These are phyloP conservation scores for Hyaloraphidium curvatum DNA, from an alignment of 192 early-diverging fungal genomes.

Conservation along the genomic window DNA sequence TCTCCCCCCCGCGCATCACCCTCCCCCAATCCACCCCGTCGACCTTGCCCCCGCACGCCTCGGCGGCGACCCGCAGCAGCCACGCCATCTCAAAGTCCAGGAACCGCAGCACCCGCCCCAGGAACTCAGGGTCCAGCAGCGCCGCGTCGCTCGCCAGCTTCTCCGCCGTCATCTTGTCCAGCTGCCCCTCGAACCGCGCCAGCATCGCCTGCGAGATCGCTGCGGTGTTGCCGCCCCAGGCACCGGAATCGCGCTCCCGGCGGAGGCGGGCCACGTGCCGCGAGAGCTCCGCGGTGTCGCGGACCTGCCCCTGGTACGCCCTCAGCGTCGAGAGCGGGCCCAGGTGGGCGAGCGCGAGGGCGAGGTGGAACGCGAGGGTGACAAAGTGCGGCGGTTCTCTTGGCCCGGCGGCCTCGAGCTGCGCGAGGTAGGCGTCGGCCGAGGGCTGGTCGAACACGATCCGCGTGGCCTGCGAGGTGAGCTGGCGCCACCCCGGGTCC, in stretches of 20 bases:
- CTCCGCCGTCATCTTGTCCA: constrained; percentile 45
- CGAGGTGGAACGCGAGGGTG: constrained; percentile 70
- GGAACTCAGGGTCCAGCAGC: constrained; percentile 47
- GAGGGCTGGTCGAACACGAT: constrained; percentile 53
- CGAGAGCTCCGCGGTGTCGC: background rate
- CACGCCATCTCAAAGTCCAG: constrained; percentile 82
- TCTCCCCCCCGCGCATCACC: constrained; percentile 11
- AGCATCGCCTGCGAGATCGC: background rate
- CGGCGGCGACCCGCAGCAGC: constrained; percentile 45
- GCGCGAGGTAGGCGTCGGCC: constrained; percentile 35
- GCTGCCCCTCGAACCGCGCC: constrained; percentile 21
- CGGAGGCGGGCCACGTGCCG: background rate
- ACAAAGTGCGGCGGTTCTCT: constrained; percentile 66
- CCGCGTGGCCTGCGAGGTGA: constrained; percentile 51
- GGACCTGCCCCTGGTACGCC: constrained; percentile 25
- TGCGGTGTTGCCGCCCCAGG: background rate
- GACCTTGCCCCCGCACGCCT: constrained; percentile 4
- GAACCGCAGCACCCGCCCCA: constrained; percentile 50
- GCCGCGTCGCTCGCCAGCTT: constrained; percentile 55
- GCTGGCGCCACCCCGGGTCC: constrained; percentile 28
- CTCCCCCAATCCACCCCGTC: background rate
- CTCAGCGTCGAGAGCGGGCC: constrained; percentile 54
- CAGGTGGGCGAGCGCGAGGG: constrained; percentile 56
- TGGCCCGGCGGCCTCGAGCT: constrained; percentile 5
- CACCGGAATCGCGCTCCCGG: background rate